Evolutionary conservation across 192 early-diverging fungal genomes (phyloP), one percentile per base, ranked within the genome.

Genomic region (Coemansia sp.): DNA sequence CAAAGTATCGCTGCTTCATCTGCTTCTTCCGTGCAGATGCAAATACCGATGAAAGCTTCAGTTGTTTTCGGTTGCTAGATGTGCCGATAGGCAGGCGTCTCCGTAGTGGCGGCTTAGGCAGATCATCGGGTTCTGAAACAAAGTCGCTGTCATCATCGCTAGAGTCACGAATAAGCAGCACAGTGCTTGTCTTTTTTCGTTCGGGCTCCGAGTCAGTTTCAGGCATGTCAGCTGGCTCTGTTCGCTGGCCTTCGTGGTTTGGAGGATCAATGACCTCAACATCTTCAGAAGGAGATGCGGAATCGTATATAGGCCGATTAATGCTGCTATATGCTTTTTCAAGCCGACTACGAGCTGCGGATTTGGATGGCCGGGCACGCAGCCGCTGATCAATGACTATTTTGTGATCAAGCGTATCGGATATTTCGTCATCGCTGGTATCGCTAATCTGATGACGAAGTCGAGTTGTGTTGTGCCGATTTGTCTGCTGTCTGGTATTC

Each of bases 101-200:
- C 39, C 26, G 46, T n/a, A 5, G 18, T 20, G 23, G 55, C 16
- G 19, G 52, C 12, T 6, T 36, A 18, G 55, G 55, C 9, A 15
- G 33, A 48, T 70, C 63, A 36, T 66, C 73, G 1, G 68, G 59
- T 9, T 77, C 68, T 0, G 63, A 63, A 14, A 70, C 40, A 63
- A 70, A 66, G 45, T 70, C 68, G 10, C 45, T 28, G 6, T 63
- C 67, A 5, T 77, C 73, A 18, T 63, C 73, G 31, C 73, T 77
- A 10, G 63, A 66, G 28, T 61, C 73, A 16, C 43, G 59, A 21
- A 77, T 77, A 12, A 70, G 56, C 35, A 77, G 47, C 2, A 75
- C 62, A 0, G 54, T 37, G 41, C 44, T 45, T 15, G 51, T 14
- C 4, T 13, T n/a, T 7, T 18, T 16, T 3, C 23, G 46, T 14